Evolutionary conservation across 2,329 filamentous ascomycete genomes (phyloP).

Genomic region (Cladosporium sp.): DNA sequence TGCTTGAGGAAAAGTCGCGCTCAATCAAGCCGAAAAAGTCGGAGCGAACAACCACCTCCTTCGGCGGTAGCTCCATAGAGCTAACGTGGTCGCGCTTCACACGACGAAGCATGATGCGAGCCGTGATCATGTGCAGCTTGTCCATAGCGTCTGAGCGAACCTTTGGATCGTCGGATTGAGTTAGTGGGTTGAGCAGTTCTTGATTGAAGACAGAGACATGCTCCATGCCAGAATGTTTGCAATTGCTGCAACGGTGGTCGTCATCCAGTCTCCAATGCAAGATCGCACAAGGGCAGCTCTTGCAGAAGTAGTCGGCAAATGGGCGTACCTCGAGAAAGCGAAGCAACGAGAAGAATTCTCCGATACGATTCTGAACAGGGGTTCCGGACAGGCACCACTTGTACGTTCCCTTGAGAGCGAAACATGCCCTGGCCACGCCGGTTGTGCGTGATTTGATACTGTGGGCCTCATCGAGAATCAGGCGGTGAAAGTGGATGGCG

Average conservation of each 20-base stretch:
- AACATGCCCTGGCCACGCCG: constrained; percentile 90
- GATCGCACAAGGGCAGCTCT: constrained; percentile 72
- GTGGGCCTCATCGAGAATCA: constrained; percentile 93
- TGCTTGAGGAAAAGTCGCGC: constrained; percentile 88
- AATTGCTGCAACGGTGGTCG: constrained; percentile 64
- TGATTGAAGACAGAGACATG: constrained; percentile 87
- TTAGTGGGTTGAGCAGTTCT: constrained; percentile 78
- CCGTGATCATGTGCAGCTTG: constrained; percentile 83
- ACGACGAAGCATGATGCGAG: constrained; percentile 90
- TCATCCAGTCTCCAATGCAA: constrained; percentile 79
- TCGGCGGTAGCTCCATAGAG: constrained; percentile 93
- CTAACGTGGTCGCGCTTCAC: constrained; percentile 91
- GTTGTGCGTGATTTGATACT: constrained; percentile 89
- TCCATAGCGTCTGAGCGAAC: constrained; percentile 65
- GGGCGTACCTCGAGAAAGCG: constrained; percentile 85
- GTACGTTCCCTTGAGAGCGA: constrained; percentile 79
- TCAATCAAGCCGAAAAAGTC: constrained; percentile 97
- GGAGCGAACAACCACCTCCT: constrained; percentile 84
- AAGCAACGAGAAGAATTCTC: constrained; percentile 91
- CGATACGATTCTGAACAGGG: constrained; percentile 92
- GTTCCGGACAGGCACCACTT: constrained; percentile 97
- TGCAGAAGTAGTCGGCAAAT: constrained; percentile 93
- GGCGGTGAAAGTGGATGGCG: constrained; percentile 77
- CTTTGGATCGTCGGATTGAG: constrained; percentile 40
- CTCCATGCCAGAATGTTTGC: constrained; percentile 60